phyloP scores from a whole-genome alignment of 2,329 filamentous ascomycete genomes.

The Fusarium staphyleae region DNA sequence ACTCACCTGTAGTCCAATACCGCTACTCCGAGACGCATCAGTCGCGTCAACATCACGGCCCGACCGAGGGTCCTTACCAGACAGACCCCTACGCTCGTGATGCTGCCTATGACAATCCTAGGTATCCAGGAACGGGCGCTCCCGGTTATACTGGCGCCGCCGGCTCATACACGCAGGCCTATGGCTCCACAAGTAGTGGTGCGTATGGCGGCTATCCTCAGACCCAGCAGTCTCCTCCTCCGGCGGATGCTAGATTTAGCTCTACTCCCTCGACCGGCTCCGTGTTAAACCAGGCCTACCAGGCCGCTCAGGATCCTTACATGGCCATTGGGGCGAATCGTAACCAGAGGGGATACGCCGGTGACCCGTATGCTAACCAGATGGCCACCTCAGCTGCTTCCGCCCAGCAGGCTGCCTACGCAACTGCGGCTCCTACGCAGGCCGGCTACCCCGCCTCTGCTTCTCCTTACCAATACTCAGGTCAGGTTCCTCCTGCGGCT shows the following conservation, averaged over 20 bases:
- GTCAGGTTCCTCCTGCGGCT: conserved; percentile 47
- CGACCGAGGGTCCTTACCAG: conserved; percentile 50
- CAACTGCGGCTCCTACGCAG: conserved; percentile 43
- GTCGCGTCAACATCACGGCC: conserved; percentile 58
- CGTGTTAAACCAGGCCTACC: conserved; percentile 45
- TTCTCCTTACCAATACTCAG: conserved; percentile 45
- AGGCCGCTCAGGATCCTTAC: conserved; percentile 45
- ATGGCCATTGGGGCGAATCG: conserved; percentile 49
- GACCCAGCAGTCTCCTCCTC: conserved; percentile 44
- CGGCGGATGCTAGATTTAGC: conserved; percentile 46
- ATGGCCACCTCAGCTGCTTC: conserved; percentile 42
- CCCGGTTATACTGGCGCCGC: conserved; percentile 58
- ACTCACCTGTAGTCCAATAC: conserved; percentile 65
- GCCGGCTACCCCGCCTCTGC: conserved; percentile 44
- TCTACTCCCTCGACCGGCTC: conserved; percentile 40
- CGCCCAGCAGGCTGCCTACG: conserved; percentile 46
- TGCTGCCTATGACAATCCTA: conserved; percentile 52
- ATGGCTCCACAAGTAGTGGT: conserved; percentile 44
- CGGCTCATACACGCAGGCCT: conserved; percentile 45
- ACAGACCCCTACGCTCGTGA: conserved; percentile 51
- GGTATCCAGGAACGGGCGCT: conserved; percentile 60
- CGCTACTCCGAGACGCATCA: conserved; percentile 61
- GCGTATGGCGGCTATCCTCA: conserved; percentile 45
- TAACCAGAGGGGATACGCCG: conserved; percentile 41
- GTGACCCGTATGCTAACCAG: conserved; percentile 46